Conservation (phyloP, 768 basidiomycete species). For the Hysterangium stoloniferum region DNA sequence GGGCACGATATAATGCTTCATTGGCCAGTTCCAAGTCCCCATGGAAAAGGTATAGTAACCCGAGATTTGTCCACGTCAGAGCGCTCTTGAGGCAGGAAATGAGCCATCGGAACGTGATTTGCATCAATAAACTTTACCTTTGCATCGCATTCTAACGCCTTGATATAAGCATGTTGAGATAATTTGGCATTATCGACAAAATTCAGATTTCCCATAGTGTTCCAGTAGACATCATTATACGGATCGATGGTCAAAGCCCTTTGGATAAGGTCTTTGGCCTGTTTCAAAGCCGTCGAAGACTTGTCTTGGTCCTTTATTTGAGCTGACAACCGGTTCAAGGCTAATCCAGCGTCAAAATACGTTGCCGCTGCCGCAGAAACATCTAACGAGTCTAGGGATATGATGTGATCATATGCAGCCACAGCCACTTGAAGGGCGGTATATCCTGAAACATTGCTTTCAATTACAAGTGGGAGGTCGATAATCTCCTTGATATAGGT, state of each 20-base stretch:
- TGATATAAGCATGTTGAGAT: slow-evolving; percentile 89
- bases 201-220: slow-evolving; percentile 66
- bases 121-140: slow-evolving; percentile 49
- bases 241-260: slow-evolving; percentile 70
- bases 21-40: slow-evolving; percentile 77
- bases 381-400: slow-evolving; percentile 48
- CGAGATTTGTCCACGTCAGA: slow-evolving; percentile 78
- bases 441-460: slow-evolving; percentile 17
- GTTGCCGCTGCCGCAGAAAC: slow-evolving; percentile 45
- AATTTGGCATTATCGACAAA: slow-evolving; percentile 59
- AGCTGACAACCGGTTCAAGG: slow-evolving; percentile 43
- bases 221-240: slow-evolving; percentile 71
- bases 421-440: slow-evolving; percentile 45
- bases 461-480: not conserved
- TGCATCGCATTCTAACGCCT: slow-evolving; percentile 74
- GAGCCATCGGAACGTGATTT: not conserved
- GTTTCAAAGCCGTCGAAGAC: slow-evolving; percentile 28
- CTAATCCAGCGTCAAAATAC: slow-evolving; percentile 67
- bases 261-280: slow-evolving; percentile 48
- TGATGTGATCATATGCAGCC: slow-evolving; percentile 52
- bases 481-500: not conserved
- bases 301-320: slow-evolving; percentile 25
- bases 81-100: slow-evolving; percentile 45
- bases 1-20: slow-evolving; percentile 79
- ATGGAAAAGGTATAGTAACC: slow-evolving; percentile 76